Percentiles rank a stretch among this genome's conserved stretches.
These are phyloP conservation scores for Trichomonas vaginalis DNA, from an alignment of 208 protist species.

Conservation along the genomic window DNA sequence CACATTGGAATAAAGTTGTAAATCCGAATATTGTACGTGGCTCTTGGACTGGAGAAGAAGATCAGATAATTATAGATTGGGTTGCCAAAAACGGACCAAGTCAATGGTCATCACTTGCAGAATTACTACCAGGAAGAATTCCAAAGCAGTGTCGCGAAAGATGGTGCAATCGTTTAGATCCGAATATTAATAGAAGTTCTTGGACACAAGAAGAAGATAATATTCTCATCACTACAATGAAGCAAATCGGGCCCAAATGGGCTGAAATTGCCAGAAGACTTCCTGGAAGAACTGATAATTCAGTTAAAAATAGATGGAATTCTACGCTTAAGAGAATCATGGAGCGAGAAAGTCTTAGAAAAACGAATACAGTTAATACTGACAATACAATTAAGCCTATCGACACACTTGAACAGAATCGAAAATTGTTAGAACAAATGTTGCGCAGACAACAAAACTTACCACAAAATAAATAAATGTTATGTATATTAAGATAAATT, in stretches of 20 bases:
- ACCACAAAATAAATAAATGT: too few species aligned
- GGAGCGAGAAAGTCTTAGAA: too few species aligned
- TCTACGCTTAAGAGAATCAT: constrained; percentile 29
- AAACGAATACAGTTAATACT: too few species aligned
- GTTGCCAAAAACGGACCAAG: constrained; percentile 24
- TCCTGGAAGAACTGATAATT: constrained; percentile 43
- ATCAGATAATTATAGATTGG: constrained; percentile 26
- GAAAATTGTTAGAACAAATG: too few species aligned
- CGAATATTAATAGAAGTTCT: constrained; percentile 29
- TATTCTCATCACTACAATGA: constrained; percentile 31
- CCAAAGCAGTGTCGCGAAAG: constrained; percentile 43
- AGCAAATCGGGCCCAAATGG: constrained; percentile 33
- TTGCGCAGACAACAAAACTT: too few species aligned
- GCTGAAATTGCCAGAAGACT: constrained; percentile 36
- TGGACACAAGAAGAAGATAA: constrained; percentile 40
- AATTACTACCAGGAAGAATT: constrained; percentile 26
- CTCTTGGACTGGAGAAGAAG: constrained; percentile 23
- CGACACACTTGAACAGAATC: too few species aligned
- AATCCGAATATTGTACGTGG: neutral
- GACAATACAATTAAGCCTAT: too few species aligned
- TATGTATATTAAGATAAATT: too few species aligned
- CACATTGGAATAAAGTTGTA: neutral
- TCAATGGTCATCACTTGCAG: constrained; percentile 33
- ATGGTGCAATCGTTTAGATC: constrained; percentile 42
- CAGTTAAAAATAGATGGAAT: constrained; percentile 45